A percentile compares a stretch with the other conserved stretches of the same genome.
phyloP scores from a whole-genome alignment of 495 filamentous ascomycete genomes.

The Penicillium riverlandense region DNA sequence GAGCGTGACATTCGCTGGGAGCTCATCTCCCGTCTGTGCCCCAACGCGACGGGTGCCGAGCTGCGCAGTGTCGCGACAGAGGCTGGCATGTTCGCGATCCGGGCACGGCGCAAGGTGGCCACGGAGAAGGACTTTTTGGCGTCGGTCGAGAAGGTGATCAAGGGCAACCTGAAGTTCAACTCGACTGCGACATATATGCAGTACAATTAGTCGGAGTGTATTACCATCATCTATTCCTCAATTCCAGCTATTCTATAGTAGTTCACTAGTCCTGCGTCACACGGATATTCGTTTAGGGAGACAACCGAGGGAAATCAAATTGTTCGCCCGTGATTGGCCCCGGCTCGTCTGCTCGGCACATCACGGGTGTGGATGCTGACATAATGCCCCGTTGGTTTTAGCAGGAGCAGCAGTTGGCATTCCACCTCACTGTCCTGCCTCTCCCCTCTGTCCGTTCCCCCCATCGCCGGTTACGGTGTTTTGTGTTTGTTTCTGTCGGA shows the following conservation, averaged over 20 bases:
- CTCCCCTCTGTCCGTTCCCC: slow-evolving; percentile 7
- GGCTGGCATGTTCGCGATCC: slow-evolving; percentile 98
- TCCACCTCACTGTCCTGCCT: slow-evolving; percentile 14
- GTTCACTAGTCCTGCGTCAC: no score
- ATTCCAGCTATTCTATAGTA: no score
- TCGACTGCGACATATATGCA: slow-evolving; percentile 98
- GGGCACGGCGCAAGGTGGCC: slow-evolving; percentile 93
- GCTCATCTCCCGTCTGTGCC: slow-evolving; percentile 90
- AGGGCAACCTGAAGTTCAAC: slow-evolving; percentile 99
- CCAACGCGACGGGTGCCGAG: slow-evolving; percentile 94
- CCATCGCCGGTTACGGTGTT: slow-evolving; percentile 5
- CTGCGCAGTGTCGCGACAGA: slow-evolving; percentile 95
- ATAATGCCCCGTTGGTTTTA: no score
- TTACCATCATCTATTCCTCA: slow-evolving; percentile 7
- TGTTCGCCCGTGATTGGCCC: no score
- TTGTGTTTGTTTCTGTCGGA: slow-evolving; percentile 13
- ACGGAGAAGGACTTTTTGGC: slow-evolving; percentile 97
- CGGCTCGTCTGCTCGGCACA: no score
- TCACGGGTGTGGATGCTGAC: no score
- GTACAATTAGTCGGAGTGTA: slow-evolving; percentile 69
- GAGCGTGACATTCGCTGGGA: slow-evolving; percentile 99
- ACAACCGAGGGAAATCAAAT: no score
- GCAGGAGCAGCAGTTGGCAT: slow-evolving; percentile 12
- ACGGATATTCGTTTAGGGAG: no score
- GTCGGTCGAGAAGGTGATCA: slow-evolving; percentile 98